phyloP scores from a whole-genome alignment of 2,329 filamentous ascomycete species.

The Thermothelomyces thermophilus region DNA sequence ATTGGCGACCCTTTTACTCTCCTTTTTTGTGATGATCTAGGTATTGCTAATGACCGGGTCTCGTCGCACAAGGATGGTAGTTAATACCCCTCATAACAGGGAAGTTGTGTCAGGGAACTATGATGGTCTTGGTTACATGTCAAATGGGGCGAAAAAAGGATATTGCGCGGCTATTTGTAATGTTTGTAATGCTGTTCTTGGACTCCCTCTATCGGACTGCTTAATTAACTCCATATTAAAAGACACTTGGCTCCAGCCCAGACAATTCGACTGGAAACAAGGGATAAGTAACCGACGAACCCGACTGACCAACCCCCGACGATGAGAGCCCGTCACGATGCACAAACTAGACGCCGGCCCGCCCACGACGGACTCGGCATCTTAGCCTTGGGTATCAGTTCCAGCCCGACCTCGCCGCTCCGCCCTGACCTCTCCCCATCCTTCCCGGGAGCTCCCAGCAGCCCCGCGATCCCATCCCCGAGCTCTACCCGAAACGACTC shows the following conservation, averaged over 20 bases:
- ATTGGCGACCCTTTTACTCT: slow-evolving; percentile 13
- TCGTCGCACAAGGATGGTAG: too few relatives aligned
- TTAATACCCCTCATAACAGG: too few relatives aligned
- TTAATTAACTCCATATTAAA: too few relatives aligned
- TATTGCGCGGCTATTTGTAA: too few relatives aligned
- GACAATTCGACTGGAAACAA: too few relatives aligned
- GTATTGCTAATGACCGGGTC: too few relatives aligned
- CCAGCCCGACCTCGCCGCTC: neutral
- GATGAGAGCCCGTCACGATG: neutral
- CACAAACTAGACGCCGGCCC: neutral
- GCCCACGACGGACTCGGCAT: neutral
- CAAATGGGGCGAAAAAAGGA: too few relatives aligned
- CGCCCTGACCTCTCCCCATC: neutral
- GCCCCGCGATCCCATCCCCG: slow-evolving; percentile 5
- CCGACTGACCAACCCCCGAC: too few relatives aligned
- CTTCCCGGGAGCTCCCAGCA: neutral
- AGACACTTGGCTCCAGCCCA: too few relatives aligned
- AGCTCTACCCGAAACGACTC: slow-evolving; percentile 22
- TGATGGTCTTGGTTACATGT: too few relatives aligned
- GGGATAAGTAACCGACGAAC: too few relatives aligned
- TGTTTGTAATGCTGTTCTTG: slow-evolving; percentile 1
- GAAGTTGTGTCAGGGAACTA: too few relatives aligned
- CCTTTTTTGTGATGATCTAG: slow-evolving; percentile 16
- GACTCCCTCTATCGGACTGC: neutral
- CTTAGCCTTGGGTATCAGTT: slow-evolving; percentile 16